Percentiles rank a stretch among this genome's conserved stretches.
phyloP scores from a whole-genome alignment of 805 yeast species.

The Pichia gijzeniarum region DNA sequence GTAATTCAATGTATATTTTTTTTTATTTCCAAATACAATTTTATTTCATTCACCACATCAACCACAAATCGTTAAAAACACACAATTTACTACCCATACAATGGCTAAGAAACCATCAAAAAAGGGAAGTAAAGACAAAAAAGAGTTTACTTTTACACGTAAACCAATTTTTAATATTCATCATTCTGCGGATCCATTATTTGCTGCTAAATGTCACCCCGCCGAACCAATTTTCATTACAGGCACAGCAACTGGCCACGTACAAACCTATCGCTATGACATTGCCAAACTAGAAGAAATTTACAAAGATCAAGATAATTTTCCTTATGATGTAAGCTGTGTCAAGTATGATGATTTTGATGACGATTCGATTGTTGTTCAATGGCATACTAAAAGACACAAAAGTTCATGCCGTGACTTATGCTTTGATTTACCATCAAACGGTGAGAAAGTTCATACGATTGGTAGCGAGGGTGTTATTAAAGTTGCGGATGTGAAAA shows the following conservation, averaged over 20 bases:
- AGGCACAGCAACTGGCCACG: conserved; percentile 81
- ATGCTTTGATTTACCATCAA: conserved; percentile 46
- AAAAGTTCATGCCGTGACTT: conserved; percentile 80
- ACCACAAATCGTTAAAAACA: too few species aligned
- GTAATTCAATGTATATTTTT: too few species aligned
- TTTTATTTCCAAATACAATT: too few species aligned
- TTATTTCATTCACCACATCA: too few species aligned
- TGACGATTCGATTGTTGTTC: conserved; percentile 27
- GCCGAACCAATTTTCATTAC: conserved; percentile 51
- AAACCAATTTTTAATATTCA: conserved; percentile 35
- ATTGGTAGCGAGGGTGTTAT: conserved; percentile 76
- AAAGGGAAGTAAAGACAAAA: not conserved
- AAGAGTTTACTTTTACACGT: conserved; percentile 9
- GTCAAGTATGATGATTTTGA: conserved; percentile 25
- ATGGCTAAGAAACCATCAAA: conserved; percentile 1
- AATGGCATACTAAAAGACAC: conserved; percentile 88
- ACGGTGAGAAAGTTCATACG: conserved; percentile 54
- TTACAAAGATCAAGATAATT: conserved; percentile 24
- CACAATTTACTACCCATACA: not conserved
- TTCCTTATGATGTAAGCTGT: conserved; percentile 24
- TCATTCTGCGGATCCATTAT: conserved; percentile 55
- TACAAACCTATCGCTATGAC: conserved; percentile 56
- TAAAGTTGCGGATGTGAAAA: conserved; percentile 62
- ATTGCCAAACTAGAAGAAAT: conserved; percentile 37
- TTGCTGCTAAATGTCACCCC: conserved; percentile 76